A percentile compares a stretch with the other conserved stretches of the same genome.
phyloP scores from a whole-genome alignment of 805 yeast genomes.

The Yueomyces sp. region DNA sequence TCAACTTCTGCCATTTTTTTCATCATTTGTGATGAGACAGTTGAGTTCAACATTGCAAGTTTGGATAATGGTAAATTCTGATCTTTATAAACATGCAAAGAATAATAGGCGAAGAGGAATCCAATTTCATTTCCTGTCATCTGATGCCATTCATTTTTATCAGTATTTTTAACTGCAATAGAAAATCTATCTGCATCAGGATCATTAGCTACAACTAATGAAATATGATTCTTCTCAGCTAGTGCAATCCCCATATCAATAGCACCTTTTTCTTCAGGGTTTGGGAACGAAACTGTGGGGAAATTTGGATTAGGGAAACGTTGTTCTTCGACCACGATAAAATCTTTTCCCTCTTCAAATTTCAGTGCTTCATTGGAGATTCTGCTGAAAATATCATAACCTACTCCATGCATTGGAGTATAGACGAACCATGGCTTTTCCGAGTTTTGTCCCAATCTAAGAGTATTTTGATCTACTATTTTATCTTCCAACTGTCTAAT shows the following conservation, averaged over 20 bases:
- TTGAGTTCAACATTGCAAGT: constrained; percentile 54
- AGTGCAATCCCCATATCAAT: constrained; percentile 50
- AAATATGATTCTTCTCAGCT: constrained; percentile 34
- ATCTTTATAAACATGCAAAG: constrained; percentile 27
- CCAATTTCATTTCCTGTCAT: constrained; percentile 90
- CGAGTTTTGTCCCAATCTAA: background rate
- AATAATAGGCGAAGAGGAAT: constrained; percentile 59
- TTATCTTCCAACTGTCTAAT: constrained; percentile 19
- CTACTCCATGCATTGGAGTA: constrained; percentile 96
- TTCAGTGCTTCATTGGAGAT: constrained; percentile 20
- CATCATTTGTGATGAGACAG: constrained; percentile 83
- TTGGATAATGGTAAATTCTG: constrained; percentile 13
- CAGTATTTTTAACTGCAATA: constrained; percentile 43
- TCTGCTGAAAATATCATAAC: constrained; percentile 42
- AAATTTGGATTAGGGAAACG: constrained; percentile 70
- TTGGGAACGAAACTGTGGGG: constrained; percentile 79
- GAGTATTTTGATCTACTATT: constrained; percentile 18
- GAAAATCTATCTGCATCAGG: constrained; percentile 97
- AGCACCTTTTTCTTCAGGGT: constrained; percentile 94
- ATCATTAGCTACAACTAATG: constrained; percentile 74
- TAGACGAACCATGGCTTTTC: constrained; percentile 44
- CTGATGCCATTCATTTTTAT: constrained; percentile 48
- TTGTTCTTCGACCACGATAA: constrained; percentile 46
- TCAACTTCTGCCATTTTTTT: constrained; percentile 48
- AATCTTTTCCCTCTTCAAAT: constrained; percentile 25